A percentile compares a stretch with the other conserved stretches of the same genome.
phyloP scores from a whole-genome alignment of 805 yeast species.

The Sungouiella blattae region DNA sequence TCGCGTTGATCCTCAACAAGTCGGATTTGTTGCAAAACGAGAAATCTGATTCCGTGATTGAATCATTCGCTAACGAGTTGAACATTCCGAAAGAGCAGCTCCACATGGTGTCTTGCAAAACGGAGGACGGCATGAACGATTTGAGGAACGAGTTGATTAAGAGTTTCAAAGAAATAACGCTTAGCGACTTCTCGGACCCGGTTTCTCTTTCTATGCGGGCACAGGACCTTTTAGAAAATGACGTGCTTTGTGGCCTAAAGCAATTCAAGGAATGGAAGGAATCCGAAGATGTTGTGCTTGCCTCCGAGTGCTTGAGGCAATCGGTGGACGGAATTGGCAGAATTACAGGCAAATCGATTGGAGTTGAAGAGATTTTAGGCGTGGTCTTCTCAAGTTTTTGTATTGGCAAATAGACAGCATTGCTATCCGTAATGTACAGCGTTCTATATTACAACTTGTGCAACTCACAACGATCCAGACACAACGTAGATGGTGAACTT shows the following conservation, averaged over 20 bases:
- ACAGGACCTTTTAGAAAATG: constrained; percentile 68
- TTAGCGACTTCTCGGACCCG: constrained; percentile 56
- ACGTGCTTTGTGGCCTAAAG: constrained; percentile 72
- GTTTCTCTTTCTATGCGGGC: constrained; percentile 71
- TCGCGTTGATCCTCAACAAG: constrained; percentile 57
- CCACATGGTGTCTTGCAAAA: constrained; percentile 55
- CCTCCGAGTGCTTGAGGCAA: constrained; percentile 68
- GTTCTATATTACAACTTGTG: background rate
- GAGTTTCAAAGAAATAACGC: constrained; percentile 47
- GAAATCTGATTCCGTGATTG: constrained; percentile 7
- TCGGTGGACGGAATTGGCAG: constrained; percentile 87
- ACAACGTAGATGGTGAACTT: constrained; percentile 32
- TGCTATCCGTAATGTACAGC: background rate
- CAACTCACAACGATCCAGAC: constrained; percentile 10
- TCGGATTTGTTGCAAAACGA: constrained; percentile 42
- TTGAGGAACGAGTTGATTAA: constrained; percentile 42
- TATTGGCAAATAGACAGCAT: constrained; percentile 80
- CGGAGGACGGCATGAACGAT: constrained; percentile 51
- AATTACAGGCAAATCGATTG: constrained; percentile 85
- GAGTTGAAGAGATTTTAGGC: constrained; percentile 86
- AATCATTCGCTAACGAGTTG: constrained; percentile 10
- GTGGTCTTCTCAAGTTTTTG: constrained; percentile 91
- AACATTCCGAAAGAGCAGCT: constrained; percentile 13
- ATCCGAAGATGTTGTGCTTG: constrained; percentile 70
- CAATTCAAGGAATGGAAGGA: constrained; percentile 52